A percentile compares a stretch with the other conserved stretches of the same genome.
Conservation (phyloP, 129 eudicot genomes). For the Flaveria sonorensis region DNA sequence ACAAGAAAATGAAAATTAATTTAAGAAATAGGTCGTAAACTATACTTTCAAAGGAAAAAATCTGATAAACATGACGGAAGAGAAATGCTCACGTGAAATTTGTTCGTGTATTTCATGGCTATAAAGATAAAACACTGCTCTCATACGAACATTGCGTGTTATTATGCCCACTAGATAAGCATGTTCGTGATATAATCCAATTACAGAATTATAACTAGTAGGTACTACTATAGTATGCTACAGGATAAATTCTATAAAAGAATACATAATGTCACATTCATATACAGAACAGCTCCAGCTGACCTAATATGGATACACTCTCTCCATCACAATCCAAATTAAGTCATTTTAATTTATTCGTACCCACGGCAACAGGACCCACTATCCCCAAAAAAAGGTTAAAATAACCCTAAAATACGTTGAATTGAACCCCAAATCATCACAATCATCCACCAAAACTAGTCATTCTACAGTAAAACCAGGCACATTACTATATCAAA, state of each 20-base stretch:
- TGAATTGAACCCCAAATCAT: background rate
- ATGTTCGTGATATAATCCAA: background rate
- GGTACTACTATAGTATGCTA: background rate
- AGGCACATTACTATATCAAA: background rate
- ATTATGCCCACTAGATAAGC: background rate
- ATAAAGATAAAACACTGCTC: too few relatives aligned
- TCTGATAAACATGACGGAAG: too few relatives aligned
- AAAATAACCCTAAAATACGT: background rate
- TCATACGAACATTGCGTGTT: too few relatives aligned
- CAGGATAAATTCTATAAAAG: background rate
- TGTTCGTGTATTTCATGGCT: too few relatives aligned
- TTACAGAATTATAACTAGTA: background rate
- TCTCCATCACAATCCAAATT: conserved; percentile 24
- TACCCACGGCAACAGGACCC: conserved; percentile 14
- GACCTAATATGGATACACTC: conserved; percentile 27
- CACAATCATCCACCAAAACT: background rate
- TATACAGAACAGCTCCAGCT: conserved; percentile 35
- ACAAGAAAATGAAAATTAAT: too few relatives aligned
- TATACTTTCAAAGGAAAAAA: too few relatives aligned
- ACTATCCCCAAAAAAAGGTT: background rate
- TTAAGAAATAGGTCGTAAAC: too few relatives aligned
- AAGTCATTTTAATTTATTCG: background rate
- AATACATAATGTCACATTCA: conserved; percentile 27
- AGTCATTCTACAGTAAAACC: background rate
- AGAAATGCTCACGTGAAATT: too few relatives aligned